Evolutionary conservation across 768 basidiomycete species (phyloP).

Genomic region (Suillus subaureus): DNA sequence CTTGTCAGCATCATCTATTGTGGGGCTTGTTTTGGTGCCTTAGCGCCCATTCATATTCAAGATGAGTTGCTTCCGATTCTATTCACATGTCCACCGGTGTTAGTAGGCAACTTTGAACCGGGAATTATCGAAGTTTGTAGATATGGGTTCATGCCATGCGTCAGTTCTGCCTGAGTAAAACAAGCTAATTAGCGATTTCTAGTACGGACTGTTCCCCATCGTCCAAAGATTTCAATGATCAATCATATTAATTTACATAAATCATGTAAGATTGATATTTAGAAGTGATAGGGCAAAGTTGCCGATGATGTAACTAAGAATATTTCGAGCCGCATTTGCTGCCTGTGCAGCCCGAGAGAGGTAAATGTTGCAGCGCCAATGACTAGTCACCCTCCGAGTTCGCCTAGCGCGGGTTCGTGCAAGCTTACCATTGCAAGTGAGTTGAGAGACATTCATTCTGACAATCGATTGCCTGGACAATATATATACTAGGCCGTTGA

Average conservation of each 20-base stretch:
- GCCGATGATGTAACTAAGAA: neutral
- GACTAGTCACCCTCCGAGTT: too few relatives aligned
- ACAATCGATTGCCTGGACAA: neutral
- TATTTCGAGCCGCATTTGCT: neutral
- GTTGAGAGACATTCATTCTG: neutral
- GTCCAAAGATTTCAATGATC: neutral
- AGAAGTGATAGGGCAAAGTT: neutral
- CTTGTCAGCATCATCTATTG: neutral
- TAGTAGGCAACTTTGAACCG: too few relatives aligned
- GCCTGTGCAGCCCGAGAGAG: neutral
- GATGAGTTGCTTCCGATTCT: neutral
- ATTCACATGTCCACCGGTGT: neutral
- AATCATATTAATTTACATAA: neutral
- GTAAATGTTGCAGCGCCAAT: too few relatives aligned
- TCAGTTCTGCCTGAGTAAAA: too few relatives aligned
- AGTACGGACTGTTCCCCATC: neutral
- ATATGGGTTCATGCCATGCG: neutral
- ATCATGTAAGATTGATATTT: neutral
- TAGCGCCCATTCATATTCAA: neutral
- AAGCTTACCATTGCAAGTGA: neutral
- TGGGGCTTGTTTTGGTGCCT: neutral
- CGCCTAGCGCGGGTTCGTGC: neutral
- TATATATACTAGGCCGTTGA: too few relatives aligned
- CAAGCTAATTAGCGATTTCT: too few relatives aligned
- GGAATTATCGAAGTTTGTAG: neutral